A percentile compares a stretch with the other conserved stretches of the same genome.
phyloP scores from a whole-genome alignment of 345 rosid species.

The Rhizophora apiculata region DNA sequence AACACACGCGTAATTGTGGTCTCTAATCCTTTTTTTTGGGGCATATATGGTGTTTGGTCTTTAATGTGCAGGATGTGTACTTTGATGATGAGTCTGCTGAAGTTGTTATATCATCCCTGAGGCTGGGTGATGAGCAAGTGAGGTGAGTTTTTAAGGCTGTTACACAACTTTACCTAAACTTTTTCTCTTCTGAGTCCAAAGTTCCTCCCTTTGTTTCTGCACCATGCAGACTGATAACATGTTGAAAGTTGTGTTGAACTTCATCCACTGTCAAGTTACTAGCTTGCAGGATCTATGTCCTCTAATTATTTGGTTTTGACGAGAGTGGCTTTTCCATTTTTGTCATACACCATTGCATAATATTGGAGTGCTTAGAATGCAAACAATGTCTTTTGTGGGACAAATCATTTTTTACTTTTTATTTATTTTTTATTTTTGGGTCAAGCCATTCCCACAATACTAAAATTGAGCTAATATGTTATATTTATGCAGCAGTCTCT shows the following conservation, averaged over 20 bases:
- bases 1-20: too few relatives aligned
- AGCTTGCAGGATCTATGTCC: neutral
- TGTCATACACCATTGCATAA: too few relatives aligned
- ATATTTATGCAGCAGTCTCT: slow-evolving; percentile 53
- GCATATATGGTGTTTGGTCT: slow-evolving; percentile 6
- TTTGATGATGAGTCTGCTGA: slow-evolving; percentile 94
- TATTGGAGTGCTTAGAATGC: too few relatives aligned
- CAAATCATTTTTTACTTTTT: too few relatives aligned
- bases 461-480: neutral
- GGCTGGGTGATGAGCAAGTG: slow-evolving; percentile 95
- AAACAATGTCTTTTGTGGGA: too few relatives aligned
- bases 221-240: too few relatives aligned
- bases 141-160: slow-evolving; percentile 43
- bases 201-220: too few relatives aligned
- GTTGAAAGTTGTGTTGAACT: too few relatives aligned
- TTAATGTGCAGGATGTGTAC: slow-evolving; percentile 73
- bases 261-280: neutral
- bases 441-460: neutral
- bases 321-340: neutral
- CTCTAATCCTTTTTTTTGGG: neutral
- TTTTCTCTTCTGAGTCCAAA: too few relatives aligned
- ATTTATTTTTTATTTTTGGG: neutral
- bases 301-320: neutral
- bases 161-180: too few relatives aligned
- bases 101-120: slow-evolving; percentile 85